Base-by-base conservation (phyloP, 148 eudicot genomes). In the Silene conica region DNA sequence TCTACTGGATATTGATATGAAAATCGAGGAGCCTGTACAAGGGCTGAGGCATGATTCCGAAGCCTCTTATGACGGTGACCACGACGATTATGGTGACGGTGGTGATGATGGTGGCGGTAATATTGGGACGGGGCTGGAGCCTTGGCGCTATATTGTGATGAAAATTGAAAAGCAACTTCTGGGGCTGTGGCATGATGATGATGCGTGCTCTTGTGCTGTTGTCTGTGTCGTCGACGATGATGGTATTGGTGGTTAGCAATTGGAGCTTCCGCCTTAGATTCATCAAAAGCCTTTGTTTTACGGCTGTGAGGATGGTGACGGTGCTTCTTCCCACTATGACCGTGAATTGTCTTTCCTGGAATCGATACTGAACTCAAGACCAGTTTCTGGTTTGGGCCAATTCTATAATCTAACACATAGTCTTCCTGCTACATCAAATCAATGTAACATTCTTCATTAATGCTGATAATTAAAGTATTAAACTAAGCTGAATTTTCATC, bases 21-120 rank as follows among this genome's bases (percentile, higher is more conserved):
- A 64, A 64, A 64, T 64, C n/a, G 48, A 31, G 68, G 68, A 64
- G 38, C 68, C 68, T 64, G 21, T 22, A 64, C 68, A 15, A 64
- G 48, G 48, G 38, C 20, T 0, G 46, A 34, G 48, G 46, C 46
- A 34, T 31, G 68, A 7, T 8, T 34, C 48, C n/a, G 3, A 31
- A 64, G 48, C 68, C 68, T 64, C 21, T 64, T 31, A 34, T 34
- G 46, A 31, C 68, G 41, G 26, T n/a, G 1, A 64, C 5, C 12
- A 34, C 4, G 68, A 34, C n/a, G 46, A 26, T 63, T 16, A 4
- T 63, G 38, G 28, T 28, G 38, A 8, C 14, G 21, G 41, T 64
- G 68, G 21, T 64, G 46, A 7, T 31, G 66, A 38, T 25, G 66
- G 66, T 26, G 66, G 43, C 28, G 43, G 25, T 58, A 23, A 63